A percentile compares a stretch with the other conserved stretches of the same genome.
Evolutionary conservation across 805 yeast genomes (phyloP).

Genomic region (Hanseniaspora lindneri): DNA sequence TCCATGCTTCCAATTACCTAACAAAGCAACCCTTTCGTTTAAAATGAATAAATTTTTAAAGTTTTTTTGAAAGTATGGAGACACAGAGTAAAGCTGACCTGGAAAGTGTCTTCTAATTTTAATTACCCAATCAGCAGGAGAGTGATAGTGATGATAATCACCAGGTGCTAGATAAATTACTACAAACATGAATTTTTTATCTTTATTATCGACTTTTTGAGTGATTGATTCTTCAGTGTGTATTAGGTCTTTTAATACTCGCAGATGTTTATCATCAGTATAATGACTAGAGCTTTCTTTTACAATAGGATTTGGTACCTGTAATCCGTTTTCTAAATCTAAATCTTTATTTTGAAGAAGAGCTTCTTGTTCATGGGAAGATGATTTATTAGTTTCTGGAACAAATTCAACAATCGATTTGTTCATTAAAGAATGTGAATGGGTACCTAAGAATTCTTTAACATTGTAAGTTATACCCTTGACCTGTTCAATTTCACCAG

Average conservation of each 20-base stretch:
- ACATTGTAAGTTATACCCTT: conserved; percentile 91
- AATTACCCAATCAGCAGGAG: conserved; percentile 94
- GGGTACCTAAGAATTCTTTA: conserved; percentile 70
- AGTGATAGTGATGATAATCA: conserved; percentile 92
- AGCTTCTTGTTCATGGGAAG: conserved; percentile 49
- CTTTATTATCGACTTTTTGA: conserved; percentile 20
- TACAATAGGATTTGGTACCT: background rate
- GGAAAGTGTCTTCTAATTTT: conserved; percentile 87
- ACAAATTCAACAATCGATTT: conserved; percentile 29
- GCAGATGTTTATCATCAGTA: conserved; percentile 28
- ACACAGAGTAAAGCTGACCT: conserved; percentile 90
- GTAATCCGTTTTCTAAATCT: conserved; percentile 11
- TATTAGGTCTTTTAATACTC: conserved; percentile 29
- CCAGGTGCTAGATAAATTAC: conserved; percentile 97
- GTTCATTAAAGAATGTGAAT: conserved; percentile 29
- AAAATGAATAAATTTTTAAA: conserved; percentile 76
- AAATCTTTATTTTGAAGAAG: background rate
- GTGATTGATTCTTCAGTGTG: conserved; percentile 18
- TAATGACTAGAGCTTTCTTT: conserved; percentile 18
- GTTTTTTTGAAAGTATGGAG: conserved; percentile 88
- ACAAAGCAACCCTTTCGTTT: conserved; percentile 87
- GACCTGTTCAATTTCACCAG: conserved; percentile 90
- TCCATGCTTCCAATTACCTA: conserved; percentile 95
- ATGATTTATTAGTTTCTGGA: conserved; percentile 44
- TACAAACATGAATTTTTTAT: conserved; percentile 63